Percentiles rank a stretch among this genome's conserved stretches.
These are phyloP conservation scores for Beta macrorhiza DNA, from an alignment of 179 eudicot species.

Conservation along the genomic window DNA sequence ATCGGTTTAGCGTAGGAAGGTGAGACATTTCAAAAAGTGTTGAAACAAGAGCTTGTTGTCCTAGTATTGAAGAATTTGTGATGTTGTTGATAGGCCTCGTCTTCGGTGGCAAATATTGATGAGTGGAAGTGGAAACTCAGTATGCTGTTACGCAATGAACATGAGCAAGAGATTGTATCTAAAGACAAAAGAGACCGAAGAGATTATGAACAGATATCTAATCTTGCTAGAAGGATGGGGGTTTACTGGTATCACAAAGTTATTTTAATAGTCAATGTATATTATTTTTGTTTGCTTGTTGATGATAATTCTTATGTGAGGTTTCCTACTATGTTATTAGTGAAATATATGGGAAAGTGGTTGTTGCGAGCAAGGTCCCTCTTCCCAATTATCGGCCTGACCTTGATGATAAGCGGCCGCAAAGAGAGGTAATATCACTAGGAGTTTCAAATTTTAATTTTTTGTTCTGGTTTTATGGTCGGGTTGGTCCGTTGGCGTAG, in stretches of 20 bases:
- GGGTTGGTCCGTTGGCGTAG: background rate
- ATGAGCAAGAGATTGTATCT: constrained; percentile 82
- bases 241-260: constrained; percentile 63
- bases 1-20: background rate
- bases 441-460: background rate
- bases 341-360: constrained; percentile 82
- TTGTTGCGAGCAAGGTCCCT: constrained; percentile 96
- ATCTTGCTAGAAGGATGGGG: constrained; percentile 91
- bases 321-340: constrained; percentile 38
- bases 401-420: constrained; percentile 99
- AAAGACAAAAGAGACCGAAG: constrained; percentile 88
- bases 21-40: background rate
- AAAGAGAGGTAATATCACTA: constrained; percentile 74
- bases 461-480: background rate
- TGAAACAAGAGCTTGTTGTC: constrained; percentile 5
- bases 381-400: constrained; percentile 98
- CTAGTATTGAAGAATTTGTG: background rate
- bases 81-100: constrained; percentile 60
- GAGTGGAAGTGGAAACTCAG: constrained; percentile 99
- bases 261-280: constrained; percentile 5
- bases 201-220: constrained; percentile 90
- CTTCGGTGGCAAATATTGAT: constrained; percentile 94
- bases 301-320: background rate
- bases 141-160: constrained; percentile 70
- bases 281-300: background rate